A percentile compares a stretch with the other conserved stretches of the same genome.
Evolutionary conservation across 169 alveolate species (phyloP).

Genomic region (Eimeria acervulina): DNA sequence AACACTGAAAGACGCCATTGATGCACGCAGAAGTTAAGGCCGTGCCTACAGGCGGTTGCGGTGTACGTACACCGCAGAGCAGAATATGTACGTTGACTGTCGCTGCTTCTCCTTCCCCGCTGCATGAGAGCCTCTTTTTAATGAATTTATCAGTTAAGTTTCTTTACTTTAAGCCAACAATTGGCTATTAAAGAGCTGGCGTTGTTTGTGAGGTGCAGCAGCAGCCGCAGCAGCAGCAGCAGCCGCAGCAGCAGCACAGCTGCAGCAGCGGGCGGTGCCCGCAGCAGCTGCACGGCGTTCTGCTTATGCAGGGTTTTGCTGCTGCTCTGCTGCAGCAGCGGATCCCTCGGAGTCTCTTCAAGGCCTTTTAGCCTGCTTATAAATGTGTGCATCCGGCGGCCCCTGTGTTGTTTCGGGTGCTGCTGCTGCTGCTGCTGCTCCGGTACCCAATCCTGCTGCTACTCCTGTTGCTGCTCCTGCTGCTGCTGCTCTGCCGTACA

Average conservation of each 20-base stretch:
- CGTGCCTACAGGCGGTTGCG: not conserved
- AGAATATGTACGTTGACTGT: not conserved
- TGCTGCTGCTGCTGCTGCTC: conserved; percentile 11
- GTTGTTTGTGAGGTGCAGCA: not conserved
- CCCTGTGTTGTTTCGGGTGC: not conserved
- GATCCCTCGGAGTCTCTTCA: not conserved
- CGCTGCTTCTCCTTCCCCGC: not conserved
- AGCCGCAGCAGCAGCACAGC: conserved; percentile 46
- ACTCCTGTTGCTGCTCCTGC: conserved; percentile 3
- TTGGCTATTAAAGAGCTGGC: not conserved
- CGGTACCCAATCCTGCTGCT: not conserved
- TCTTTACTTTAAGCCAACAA: not conserved
- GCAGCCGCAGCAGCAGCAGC: conserved; percentile 50
- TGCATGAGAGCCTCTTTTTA: not conserved
- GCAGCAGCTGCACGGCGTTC: conserved; percentile 43
- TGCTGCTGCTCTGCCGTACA: conserved; percentile 7
- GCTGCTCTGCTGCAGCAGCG: conserved; percentile 6
- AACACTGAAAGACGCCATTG: not conserved
- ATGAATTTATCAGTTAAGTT: not conserved
- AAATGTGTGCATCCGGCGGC: not conserved
- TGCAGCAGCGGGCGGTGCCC: not conserved
- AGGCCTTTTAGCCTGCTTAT: not conserved
- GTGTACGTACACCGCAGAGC: not conserved
- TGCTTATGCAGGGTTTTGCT: conserved; percentile 11
- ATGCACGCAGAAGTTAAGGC: not conserved